Conservation (phyloP, 73 alveolate species). For the Tetrahymena elliotti region DNA sequence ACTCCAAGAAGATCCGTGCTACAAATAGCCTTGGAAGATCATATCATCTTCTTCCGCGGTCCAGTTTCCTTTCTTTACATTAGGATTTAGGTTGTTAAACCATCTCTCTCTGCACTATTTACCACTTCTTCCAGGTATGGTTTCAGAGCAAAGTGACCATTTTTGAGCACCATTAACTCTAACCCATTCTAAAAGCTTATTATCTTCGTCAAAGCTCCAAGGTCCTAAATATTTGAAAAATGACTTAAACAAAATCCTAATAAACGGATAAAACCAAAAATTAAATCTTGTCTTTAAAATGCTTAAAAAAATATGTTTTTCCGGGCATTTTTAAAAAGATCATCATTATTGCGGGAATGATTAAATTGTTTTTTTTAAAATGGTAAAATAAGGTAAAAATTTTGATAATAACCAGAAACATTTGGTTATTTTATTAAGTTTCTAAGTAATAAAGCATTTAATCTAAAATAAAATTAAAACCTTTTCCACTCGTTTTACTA, state of each 20-base stretch:
- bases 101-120: slow-evolving; percentile 95
- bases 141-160: slow-evolving; percentile 67
- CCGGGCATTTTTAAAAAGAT: background rate
- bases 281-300: no score
- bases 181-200: slow-evolving; percentile 58
- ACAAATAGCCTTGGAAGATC: slow-evolving; percentile 26
- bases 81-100: slow-evolving; percentile 89
- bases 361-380: background rate
- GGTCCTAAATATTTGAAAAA: slow-evolving; percentile 39
- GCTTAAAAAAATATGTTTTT: no score
- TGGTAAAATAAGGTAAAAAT: background rate
- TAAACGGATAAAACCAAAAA: no score
- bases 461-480: background rate
- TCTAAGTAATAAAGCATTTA: background rate
- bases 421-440: background rate
- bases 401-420: background rate
- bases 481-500: background rate
- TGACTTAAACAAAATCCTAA: no score
- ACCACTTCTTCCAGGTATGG: slow-evolving; percentile 76
- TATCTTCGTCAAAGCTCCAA: slow-evolving; percentile 72
- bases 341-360: background rate
- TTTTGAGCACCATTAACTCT: slow-evolving; percentile 56
- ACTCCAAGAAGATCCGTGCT: slow-evolving; percentile 36
- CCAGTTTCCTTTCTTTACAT: slow-evolving; percentile 87
- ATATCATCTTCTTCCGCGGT: slow-evolving; percentile 40